Base-by-base conservation (phyloP, 495 filamentous ascomycete species). In the Filosporella fistucella region DNA sequence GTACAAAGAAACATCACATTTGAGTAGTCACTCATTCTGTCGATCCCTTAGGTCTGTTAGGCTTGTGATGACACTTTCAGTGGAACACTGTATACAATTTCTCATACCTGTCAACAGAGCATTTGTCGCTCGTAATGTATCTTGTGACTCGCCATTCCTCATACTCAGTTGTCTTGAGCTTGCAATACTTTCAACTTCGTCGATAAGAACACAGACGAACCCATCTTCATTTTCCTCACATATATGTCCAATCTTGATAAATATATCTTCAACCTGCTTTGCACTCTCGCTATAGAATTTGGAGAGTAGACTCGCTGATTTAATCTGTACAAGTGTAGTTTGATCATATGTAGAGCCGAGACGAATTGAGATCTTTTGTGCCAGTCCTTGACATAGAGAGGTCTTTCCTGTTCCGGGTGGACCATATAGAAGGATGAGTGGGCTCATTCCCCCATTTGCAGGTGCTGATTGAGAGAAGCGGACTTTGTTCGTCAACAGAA, bases 351-450 rank as follows among this genome's bases (percentile, higher is more conserved):
- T 40, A n/a, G 68, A 59, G 17, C 63, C 60, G 4, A 78, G 58
- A 0, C 76, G 68, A 43, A 80, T 80, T 22, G 73, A 67, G 18
- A 81, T 61, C 55, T 75, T 76, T 42, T 78, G 77, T 4, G 74
- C 67, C 2, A 78, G 62, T 3, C 65, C 74, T 29, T 70, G 69
- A 54, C 66, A 76, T 7, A 77, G 55, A 17, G 64, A 72, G 7
- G 69, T 72, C 49, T 80, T 80, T 10, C 76, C 76, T 11, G 70
- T 74, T 1, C 76, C 76, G 6, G 76, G 70, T 8, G 75, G 72
- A 1, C 76, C 76, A 51, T 72, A 64, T 11, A 80, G 63, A 16
- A 80, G 57, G 1, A 77, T 45, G 22, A 66, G 20, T 18, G 57
- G 49, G 40, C 63, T 68, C 10, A 47, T 46, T n/a, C 46, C 49